Conservation (phyloP, 208 protist genomes). For the Phytomonas sp. region DNA sequence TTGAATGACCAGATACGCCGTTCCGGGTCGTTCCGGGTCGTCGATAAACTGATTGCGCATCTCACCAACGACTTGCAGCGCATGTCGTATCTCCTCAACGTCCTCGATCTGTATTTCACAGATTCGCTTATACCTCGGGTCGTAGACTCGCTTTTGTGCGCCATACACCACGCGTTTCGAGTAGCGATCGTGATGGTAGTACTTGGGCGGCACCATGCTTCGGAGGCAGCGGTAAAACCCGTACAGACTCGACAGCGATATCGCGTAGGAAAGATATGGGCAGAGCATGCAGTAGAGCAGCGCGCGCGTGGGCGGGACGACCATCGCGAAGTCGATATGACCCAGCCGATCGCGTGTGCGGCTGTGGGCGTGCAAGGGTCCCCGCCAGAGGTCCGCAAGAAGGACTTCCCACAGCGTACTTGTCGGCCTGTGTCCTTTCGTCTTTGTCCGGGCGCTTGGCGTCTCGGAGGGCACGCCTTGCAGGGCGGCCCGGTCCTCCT, state of each 20-base stretch:
- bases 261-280: conserved; percentile 71
- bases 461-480: not conserved
- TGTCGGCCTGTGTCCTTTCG: not conserved
- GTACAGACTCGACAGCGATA: conserved; percentile 53
- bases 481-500: not conserved
- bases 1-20: conserved; percentile 79
- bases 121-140: conserved; percentile 35
- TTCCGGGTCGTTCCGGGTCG: conserved; percentile 44
- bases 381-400: conserved; percentile 68
- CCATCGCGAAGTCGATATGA: conserved; percentile 85
- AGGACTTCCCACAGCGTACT: not conserved
- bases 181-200: conserved; percentile 61
- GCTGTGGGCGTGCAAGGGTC: conserved; percentile 63
- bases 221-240: conserved; percentile 73
- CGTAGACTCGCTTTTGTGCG: conserved; percentile 77
- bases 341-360: conserved; percentile 61
- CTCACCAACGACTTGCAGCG: conserved; percentile 43
- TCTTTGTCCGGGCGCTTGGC: not conserved
- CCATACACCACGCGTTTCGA: conserved; percentile 70
- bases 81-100: conserved; percentile 64
- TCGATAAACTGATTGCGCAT: conserved; percentile 80
- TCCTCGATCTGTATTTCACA: conserved; percentile 59
- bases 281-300: conserved; percentile 72
- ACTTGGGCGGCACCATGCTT: conserved; percentile 60
- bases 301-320: conserved; percentile 60